A percentile compares a stretch with the other conserved stretches of the same genome.
phyloP scores from a whole-genome alignment of 495 filamentous ascomycete genomes.

The Talaromyces wortmannii region DNA sequence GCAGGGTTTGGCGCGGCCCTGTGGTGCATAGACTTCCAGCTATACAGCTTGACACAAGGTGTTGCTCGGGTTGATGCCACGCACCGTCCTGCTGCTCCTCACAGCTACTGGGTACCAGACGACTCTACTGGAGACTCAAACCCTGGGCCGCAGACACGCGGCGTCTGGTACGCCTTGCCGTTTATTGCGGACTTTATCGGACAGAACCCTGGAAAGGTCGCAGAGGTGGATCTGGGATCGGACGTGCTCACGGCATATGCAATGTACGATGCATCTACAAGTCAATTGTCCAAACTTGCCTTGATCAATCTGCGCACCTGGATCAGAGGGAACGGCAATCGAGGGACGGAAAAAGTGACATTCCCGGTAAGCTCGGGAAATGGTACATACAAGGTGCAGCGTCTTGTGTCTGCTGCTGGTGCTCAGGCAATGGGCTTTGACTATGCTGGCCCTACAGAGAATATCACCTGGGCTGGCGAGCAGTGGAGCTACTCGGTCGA shows the following conservation, averaged over 20 bases:
- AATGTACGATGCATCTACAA: conserved; percentile 11
- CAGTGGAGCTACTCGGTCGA: conserved; percentile 16
- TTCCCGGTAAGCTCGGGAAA: neutral
- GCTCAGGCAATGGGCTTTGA: conserved; percentile 15
- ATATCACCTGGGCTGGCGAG: conserved; percentile 20
- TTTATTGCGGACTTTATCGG: conserved; percentile 9
- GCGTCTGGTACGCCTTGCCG: conserved; percentile 5
- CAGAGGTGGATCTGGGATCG: conserved; percentile 4
- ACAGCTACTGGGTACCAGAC: conserved; percentile 6
- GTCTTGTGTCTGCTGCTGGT: conserved; percentile 12
- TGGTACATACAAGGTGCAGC: conserved; percentile 5
- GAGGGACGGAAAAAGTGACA: neutral
- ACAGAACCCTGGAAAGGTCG: conserved; percentile 5
- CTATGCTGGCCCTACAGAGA: conserved; percentile 8
- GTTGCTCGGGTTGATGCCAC: conserved; percentile 6
- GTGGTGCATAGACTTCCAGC: conserved; percentile 10
- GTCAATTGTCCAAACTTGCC: conserved; percentile 7
- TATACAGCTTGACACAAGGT: conserved; percentile 6
- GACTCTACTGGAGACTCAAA: neutral
- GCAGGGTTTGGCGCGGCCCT: conserved; percentile 9
- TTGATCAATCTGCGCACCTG: conserved; percentile 12
- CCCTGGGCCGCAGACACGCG: conserved; percentile 3
- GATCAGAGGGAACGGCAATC: conserved; percentile 1
- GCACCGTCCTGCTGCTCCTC: conserved; percentile 3
- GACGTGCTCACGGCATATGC: conserved; percentile 16